Base-by-base conservation (phyloP, 1,139 yeast species). In the Neolecta irregularis region DNA sequence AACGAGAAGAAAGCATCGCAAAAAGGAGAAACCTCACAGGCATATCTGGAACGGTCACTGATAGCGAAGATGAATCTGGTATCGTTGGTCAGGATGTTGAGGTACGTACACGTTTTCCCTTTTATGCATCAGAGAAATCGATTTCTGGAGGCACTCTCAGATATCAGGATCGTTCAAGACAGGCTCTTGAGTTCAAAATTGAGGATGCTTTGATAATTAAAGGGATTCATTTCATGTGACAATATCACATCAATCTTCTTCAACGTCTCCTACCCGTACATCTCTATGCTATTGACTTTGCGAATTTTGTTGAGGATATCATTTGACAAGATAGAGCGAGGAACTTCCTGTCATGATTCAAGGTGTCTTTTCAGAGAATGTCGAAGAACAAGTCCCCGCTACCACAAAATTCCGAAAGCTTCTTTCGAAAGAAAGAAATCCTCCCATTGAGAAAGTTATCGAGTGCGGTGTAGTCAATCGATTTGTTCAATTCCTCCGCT, bases 401-500 rank as follows among this genome's bases (percentile, higher is more conserved):
- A 85, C 96, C 26, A 75, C 83, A 44, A 79, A 79, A 55, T 85
- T 88, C 59, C 73, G 98, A 62, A 93, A 88, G 60, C 74, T 85
- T 38, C 66, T 88, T 49, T 80, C 94, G 36, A 76, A 92, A 54
- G 98, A 88, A 59, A 81, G 77, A 56, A 81, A 83, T 56, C 98
- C 98, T n/a, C 98, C 98, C 36, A 88, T 88, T 51, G 91, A 83
- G 57, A 65, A 79, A 45, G 96, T 91, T 36, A 85, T 91, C 47
- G 76, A 80, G 53, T 68, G 85, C 40, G 96, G 96, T 30, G 95
- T 85, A 24, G 91, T 88, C 36, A 92, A 94, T 38, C 72, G 74
- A 38, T 71, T 88, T 56, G 95, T 91, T 37, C 74, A 72, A 50
- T 83, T 85, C 51, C 77, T 88, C 80, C 62, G 65, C 43, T 73